phyloP scores from a whole-genome alignment of 768 basidiomycete species.

The Myochromella boudieri region DNA sequence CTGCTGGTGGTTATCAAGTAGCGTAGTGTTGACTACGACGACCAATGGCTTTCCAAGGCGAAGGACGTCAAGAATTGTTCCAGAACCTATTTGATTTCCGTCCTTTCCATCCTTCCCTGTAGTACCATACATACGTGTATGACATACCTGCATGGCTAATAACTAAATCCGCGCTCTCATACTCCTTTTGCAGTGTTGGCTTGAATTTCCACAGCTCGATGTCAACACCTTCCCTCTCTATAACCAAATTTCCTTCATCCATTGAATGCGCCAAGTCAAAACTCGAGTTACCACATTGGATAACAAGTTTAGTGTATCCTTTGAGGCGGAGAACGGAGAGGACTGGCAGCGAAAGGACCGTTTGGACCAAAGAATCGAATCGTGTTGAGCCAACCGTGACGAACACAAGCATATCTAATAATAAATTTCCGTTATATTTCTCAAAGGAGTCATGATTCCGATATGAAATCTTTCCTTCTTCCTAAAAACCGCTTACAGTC shows the following conservation, averaged over 20 bases:
- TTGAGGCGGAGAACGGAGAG: constrained; percentile 49
- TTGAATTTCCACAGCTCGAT: constrained; percentile 77
- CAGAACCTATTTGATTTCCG: constrained; percentile 70
- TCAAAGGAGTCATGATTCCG: constrained; percentile 17
- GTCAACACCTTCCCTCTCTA: constrained; percentile 40
- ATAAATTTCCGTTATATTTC: constrained; percentile 14
- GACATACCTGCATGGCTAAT: constrained; percentile 91
- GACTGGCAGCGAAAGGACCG: constrained; percentile 56
- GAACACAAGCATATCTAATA: constrained; percentile 50
- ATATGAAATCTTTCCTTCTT: constrained; percentile 13
- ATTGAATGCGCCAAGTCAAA: constrained; percentile 37
- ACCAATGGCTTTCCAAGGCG: constrained; percentile 75
- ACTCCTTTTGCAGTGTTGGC: constrained; percentile 65
- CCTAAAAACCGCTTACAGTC: constrained; percentile 9
- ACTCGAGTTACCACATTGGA: constrained; percentile 79
- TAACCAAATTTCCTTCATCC: constrained; percentile 23
- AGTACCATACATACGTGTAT: neutral
- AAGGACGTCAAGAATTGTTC: constrained; percentile 89
- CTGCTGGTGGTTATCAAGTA: constrained; percentile 92
- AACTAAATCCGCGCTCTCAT: constrained; percentile 69
- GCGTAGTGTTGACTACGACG: constrained; percentile 83
- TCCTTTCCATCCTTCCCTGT: constrained; percentile 4
- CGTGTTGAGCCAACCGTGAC: constrained; percentile 89
- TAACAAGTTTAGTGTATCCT: constrained; percentile 59
- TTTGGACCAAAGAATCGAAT: constrained; percentile 74